phyloP scores from a whole-genome alignment of 805 yeast genomes.

The Sugiyamaella smithiae region DNA sequence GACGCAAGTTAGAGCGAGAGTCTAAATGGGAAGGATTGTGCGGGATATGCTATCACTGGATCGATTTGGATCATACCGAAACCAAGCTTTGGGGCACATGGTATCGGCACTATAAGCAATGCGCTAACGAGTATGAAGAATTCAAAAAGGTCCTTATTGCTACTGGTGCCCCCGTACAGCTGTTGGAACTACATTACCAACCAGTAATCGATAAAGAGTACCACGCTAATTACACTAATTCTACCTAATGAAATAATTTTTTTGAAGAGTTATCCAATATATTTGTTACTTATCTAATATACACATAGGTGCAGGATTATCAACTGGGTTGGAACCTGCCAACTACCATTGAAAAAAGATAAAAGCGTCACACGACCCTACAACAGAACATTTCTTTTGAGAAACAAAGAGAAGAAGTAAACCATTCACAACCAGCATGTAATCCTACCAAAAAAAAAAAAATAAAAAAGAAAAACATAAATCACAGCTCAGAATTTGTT shows the following conservation, averaged over 20 bases:
- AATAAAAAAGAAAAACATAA: background rate
- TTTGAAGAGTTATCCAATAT: background rate
- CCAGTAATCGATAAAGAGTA: constrained; percentile 6
- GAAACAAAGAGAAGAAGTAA: too few species aligned
- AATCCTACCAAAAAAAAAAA: constrained; percentile 8
- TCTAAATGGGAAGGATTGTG: constrained; percentile 28
- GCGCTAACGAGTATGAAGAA: constrained; percentile 27
- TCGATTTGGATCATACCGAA: constrained; percentile 26
- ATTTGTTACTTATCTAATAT: background rate
- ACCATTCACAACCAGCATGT: too few species aligned
- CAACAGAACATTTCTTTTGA: too few species aligned
- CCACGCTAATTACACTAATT: background rate
- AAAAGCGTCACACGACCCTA: too few species aligned
- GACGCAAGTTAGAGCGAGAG: constrained; percentile 24
- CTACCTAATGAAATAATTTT: background rate
- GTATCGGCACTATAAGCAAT: constrained; percentile 28
- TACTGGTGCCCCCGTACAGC: constrained; percentile 24
- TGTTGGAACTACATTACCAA: constrained; percentile 22
- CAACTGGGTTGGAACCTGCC: background rate
- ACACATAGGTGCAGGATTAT: background rate
- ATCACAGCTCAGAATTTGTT: too few species aligned
- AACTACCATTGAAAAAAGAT: constrained; percentile 1
- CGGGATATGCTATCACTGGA: constrained; percentile 29
- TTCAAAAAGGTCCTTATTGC: constrained; percentile 22
- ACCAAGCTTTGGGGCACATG: constrained; percentile 27